A percentile compares a stretch with the other conserved stretches of the same genome.
Conservation (phyloP, 139 green algal species). For the Chlorella sp. region DNA sequence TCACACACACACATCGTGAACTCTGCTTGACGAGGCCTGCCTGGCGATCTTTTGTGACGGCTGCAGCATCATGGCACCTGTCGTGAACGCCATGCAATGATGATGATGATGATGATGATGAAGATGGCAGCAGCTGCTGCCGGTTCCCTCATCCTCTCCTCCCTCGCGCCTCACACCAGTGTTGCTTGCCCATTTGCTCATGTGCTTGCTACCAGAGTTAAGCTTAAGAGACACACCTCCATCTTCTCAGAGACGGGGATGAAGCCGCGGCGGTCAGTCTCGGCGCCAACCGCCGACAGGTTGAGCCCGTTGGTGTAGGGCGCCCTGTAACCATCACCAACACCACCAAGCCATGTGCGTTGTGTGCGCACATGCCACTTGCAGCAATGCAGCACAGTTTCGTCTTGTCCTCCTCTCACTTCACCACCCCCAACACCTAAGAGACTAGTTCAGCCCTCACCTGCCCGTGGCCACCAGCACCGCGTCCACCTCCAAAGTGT, state of each 20-base stretch:
- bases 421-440: too few relatives aligned
- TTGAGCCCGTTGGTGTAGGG: slow-evolving; percentile 71
- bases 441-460: slow-evolving; percentile 23
- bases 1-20: too few relatives aligned
- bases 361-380: not conserved
- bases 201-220: not conserved
- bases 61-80: too few relatives aligned
- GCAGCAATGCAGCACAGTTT: not conserved
- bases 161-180: too few relatives aligned
- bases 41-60: too few relatives aligned
- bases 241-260: slow-evolving; percentile 95
- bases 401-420: not conserved
- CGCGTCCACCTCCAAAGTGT: slow-evolving; percentile 91
- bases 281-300: slow-evolving; percentile 64
- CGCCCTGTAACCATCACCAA: too few relatives aligned
- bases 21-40: too few relatives aligned
- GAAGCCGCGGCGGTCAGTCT: slow-evolving; percentile 88
- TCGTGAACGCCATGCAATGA: too few relatives aligned
- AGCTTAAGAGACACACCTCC: slow-evolving; percentile 64
- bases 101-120: too few relatives aligned
- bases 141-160: too few relatives aligned
- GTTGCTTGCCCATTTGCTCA: not conserved
- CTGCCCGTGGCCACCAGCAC: slow-evolving; percentile 90
- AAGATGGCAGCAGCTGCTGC: too few relatives aligned
- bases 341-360: too few relatives aligned